phyloP scores from a whole-genome alignment of 768 basidiomycete genomes.

The Lactifluus rugatus region DNA sequence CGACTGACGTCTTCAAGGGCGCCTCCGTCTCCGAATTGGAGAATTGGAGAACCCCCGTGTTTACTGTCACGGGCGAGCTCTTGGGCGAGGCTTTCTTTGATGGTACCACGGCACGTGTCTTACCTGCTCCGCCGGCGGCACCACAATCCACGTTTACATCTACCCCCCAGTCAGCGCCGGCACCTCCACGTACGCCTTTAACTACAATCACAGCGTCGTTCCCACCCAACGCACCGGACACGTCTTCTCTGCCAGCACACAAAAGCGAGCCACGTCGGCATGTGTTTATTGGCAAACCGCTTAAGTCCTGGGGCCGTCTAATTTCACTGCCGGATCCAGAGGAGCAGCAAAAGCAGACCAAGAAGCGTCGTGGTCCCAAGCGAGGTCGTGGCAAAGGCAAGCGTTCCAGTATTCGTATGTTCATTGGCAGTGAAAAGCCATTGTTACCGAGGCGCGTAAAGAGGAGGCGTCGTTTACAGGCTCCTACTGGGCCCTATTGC shows the following conservation, averaged over 20 bases:
- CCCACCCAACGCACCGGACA: not conserved
- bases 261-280: not conserved
- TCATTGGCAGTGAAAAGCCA: not conserved
- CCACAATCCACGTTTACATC: not conserved
- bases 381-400: not conserved
- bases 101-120: not conserved
- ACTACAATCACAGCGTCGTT: not conserved
- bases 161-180: not conserved
- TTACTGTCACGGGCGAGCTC: not conserved
- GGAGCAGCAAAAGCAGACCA: not conserved
- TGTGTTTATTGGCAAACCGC: slow-evolving; percentile 2
- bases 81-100: not conserved
- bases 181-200: not conserved
- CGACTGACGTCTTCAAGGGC: not conserved
- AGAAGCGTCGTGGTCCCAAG: not conserved
- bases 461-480: not conserved
- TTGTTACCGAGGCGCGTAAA: not conserved
- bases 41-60: not conserved
- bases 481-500: not conserved
- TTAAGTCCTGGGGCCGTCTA: slow-evolving; percentile 2
- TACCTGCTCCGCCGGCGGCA: not conserved
- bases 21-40: not conserved
- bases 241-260: not conserved
- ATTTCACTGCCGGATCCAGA: not conserved
- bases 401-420: not conserved